Evolutionary conservation across 345 rosid species (phyloP), one percentile per base, ranked within the genome.

Genomic region (Noccaea bulbosa): DNA sequence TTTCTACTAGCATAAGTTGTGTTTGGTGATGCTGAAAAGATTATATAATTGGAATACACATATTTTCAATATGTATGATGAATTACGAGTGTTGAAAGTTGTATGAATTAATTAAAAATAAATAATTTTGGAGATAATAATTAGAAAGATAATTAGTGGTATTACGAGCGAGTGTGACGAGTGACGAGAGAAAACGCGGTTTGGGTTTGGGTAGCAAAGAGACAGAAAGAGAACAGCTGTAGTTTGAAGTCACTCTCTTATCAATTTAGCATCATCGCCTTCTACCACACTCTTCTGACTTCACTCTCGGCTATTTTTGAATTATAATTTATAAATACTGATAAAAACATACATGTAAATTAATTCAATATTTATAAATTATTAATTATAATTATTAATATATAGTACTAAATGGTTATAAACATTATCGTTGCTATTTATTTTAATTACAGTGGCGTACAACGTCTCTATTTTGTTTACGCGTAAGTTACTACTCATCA

Each of bases 211-310:
- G 72, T 58, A 58, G 47, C 72, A 73, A 60, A 67, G 78, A 24
- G 63, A 74, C 73, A 74, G 78, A 71, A 35, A 8, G 55, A 61
- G 63, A 60, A 67, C 78, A 74, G 78, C 73, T 74, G 78, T 61
- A 11, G 44, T 51, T 37, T 60, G 62, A 67, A 74, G 73, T 67
- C 77, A 74, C 62, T 66, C 67, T 73, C 77, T 58, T 38, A 39
- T 8, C 67, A 32, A 41, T 50, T 4, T 37, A 49, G 40, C 71
- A 73, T 58, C 61, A 49, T 74, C 65, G 46, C 30, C 67, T 49
- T 65, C 61, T 48, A 20, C 54, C 57, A 43, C 73, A 74, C 78
- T 61, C 78, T 60, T 51, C 73, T 67, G 15, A 74, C 69, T 67
- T 61, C 73, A 74, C 50, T 67, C 69, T 52, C 43, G 38, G 6